Percentiles rank a stretch among this genome's conserved stretches.
Evolutionary conservation across 176 grass and related monocot species (phyloP).

Genomic region (Triticum turgidum): DNA sequence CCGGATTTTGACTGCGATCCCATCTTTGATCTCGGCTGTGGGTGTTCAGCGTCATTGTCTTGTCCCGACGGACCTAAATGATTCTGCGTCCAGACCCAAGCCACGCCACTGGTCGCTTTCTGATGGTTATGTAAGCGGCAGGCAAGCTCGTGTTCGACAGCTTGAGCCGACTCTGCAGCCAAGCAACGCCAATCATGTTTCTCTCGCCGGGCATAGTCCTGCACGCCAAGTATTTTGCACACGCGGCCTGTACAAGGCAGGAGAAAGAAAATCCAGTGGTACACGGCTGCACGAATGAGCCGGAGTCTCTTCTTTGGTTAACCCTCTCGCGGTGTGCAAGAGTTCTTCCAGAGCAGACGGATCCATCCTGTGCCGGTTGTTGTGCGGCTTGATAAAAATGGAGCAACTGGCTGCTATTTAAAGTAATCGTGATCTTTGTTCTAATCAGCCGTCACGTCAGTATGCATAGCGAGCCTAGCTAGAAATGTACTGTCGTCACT

Average conservation of each 20-base stretch:
- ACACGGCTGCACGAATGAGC: not conserved
- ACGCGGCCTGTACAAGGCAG: not conserved
- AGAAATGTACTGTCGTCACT: not conserved
- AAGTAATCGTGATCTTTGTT: not conserved
- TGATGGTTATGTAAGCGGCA: not conserved
- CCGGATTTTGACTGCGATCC: not conserved
- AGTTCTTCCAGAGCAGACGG: not conserved
- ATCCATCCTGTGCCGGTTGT: not conserved
- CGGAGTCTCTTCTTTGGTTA: not conserved
- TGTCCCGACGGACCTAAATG: not conserved
- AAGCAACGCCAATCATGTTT: not conserved
- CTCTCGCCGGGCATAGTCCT: not conserved
- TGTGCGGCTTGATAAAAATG: not conserved
- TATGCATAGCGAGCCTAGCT: not conserved
- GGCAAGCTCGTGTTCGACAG: conserved; percentile 15
- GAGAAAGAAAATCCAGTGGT: not conserved
- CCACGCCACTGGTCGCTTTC: not conserved
- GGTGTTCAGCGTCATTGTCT: not conserved
- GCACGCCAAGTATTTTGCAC: not conserved
- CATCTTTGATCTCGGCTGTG: not conserved
- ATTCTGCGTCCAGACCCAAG: conserved; percentile 8
- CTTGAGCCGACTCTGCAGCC: not conserved
- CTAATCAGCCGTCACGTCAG: not conserved
- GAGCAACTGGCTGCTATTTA: not conserved
- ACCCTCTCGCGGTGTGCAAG: not conserved